Percentiles rank a stretch among this genome's conserved stretches.
phyloP scores from a whole-genome alignment of 2,329 filamentous ascomycete species.

The Lomentospora prolificans region DNA sequence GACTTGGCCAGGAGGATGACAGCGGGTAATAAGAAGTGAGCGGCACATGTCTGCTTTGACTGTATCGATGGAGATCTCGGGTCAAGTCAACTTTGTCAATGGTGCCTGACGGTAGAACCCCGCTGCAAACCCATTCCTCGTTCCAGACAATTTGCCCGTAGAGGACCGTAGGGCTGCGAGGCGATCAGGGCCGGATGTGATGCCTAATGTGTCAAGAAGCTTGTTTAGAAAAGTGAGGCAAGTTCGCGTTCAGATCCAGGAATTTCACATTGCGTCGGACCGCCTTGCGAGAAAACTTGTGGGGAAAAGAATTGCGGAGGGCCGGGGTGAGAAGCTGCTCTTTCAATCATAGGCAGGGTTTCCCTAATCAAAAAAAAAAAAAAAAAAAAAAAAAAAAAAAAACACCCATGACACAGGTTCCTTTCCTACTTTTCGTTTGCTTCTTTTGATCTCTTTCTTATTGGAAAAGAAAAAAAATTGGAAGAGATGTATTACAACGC shows the following conservation, averaged over 20 bases:
- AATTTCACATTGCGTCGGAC: neutral
- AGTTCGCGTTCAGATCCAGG: neutral
- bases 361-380: no score
- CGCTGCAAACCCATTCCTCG: neutral
- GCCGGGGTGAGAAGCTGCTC: neutral
- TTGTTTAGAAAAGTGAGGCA: neutral
- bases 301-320: neutral
- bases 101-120: neutral
- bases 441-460: no score
- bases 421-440: no score
- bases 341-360: neutral
- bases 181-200: neutral
- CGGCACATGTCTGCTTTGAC: neutral
- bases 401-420: no score
- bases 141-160: neutral
- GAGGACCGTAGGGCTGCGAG: neutral
- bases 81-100: neutral
- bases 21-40: neutral
- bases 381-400: no score
- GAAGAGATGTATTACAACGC: neutral
- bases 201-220: neutral
- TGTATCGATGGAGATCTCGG: neutral
- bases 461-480: neutral
- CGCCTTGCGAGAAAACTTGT: neutral
- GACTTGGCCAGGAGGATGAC: neutral